Conservation (phyloP, 2,329 filamentous ascomycete species). For the Cytospora schulzeri region DNA sequence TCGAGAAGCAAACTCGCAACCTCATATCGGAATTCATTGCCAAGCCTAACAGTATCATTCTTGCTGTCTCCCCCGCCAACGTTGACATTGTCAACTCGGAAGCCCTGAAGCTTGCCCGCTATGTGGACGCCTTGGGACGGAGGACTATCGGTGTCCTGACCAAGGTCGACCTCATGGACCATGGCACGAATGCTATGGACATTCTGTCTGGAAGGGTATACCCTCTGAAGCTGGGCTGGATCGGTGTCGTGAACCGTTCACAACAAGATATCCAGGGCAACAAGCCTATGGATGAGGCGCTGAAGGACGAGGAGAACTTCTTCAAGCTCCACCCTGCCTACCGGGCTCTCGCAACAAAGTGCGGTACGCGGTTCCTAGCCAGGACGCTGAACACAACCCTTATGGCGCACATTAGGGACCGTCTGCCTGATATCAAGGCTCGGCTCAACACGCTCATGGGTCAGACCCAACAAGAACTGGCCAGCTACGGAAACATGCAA, state of each 20-base stretch:
- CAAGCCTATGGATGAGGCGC: slow-evolving; percentile 90
- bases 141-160: slow-evolving; percentile 97
- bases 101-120: slow-evolving; percentile 90
- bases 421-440: slow-evolving; percentile 96
- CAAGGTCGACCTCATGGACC: slow-evolving; percentile 99
- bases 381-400: slow-evolving; percentile 94
- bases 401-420: slow-evolving; percentile 94
- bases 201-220: slow-evolving; percentile 97
- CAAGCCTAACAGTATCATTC: slow-evolving; percentile 96
- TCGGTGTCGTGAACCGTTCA: slow-evolving; percentile 95
- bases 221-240: slow-evolving; percentile 94
- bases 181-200: slow-evolving; percentile 96
- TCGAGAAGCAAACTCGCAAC: slow-evolving; percentile 93
- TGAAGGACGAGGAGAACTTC: slow-evolving; percentile 89
- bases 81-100: slow-evolving; percentile 98
- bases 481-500: slow-evolving; percentile 96
- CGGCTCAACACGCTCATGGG: slow-evolving; percentile 98
- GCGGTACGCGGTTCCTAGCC: slow-evolving; percentile 90
- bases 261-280: slow-evolving; percentile 97
- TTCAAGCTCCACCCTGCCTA: slow-evolving; percentile 98
- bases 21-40: slow-evolving; percentile 99
- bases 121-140: slow-evolving; percentile 96
- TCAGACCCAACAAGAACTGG: slow-evolving; percentile 98
- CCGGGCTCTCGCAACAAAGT: slow-evolving; percentile 89
- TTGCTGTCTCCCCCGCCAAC: slow-evolving; percentile 95